Conservation (phyloP, 2,329 filamentous ascomycete genomes). For the Aspergillus aculeatus region DNA sequence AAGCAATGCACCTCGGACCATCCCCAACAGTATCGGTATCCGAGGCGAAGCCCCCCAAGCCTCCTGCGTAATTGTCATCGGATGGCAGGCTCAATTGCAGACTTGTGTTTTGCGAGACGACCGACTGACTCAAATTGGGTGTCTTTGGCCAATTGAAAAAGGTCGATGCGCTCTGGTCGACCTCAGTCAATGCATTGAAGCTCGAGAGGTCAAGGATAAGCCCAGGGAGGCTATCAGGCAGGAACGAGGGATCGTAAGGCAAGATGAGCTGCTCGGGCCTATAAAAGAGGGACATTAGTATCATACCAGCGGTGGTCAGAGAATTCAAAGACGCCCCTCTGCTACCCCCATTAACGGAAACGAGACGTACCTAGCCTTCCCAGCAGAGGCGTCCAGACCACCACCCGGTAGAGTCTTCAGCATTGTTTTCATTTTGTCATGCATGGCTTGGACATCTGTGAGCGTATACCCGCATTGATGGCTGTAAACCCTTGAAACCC, state of each 20-base stretch:
- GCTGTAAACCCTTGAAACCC: constrained; percentile 78
- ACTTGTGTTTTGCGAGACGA: constrained; percentile 23
- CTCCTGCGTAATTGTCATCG: constrained; percentile 40
- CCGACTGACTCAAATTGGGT: constrained; percentile 31
- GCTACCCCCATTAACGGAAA: neutral
- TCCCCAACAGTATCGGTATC: constrained; percentile 45
- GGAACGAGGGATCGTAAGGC: constrained; percentile 78
- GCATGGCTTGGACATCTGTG: constrained; percentile 72
- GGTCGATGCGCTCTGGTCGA: constrained; percentile 32
- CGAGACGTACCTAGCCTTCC: constrained; percentile 64
- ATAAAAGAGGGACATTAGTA: neutral
- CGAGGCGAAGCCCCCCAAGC: constrained; percentile 39
- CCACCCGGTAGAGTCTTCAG: constrained; percentile 58
- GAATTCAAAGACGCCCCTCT: too few relatives aligned
- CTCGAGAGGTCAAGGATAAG: constrained; percentile 56
- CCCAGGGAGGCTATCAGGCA: constrained; percentile 63
- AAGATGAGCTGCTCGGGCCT: constrained; percentile 76
- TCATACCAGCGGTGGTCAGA: neutral
- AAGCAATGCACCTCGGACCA: constrained; percentile 29
- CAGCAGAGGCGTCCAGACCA: constrained; percentile 68
- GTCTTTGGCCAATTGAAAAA: constrained; percentile 36
- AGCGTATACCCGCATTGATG: constrained; percentile 88
- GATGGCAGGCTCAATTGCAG: constrained; percentile 51
- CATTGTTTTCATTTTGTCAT: constrained; percentile 69
- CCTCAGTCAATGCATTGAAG: constrained; percentile 40